Base-by-base conservation (phyloP, 2,329 filamentous ascomycete species). In the Fusarium sp. region DNA sequence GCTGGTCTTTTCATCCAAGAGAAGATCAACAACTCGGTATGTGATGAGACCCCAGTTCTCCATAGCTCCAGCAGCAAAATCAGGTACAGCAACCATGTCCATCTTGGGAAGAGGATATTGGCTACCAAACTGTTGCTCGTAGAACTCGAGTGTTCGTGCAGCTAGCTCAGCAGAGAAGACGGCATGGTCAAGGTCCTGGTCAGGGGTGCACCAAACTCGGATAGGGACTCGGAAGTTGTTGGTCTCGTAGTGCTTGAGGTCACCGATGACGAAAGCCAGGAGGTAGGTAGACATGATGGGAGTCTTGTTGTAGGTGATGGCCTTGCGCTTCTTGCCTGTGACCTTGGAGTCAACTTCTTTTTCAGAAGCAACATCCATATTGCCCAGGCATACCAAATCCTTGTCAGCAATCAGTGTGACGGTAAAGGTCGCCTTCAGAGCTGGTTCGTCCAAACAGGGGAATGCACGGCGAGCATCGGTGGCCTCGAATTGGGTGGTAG, bases 41-140 rank as follows among this genome's bases (percentile, higher is more conserved):
- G 95, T 98, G 74, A 98, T 90, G 56, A 98, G 85, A 79, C 95
- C 95, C 95, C 95, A 98, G 81, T 98, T 98, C 86, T 98, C 95
- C 95, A 98, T 98, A 65, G 95, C 95, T 69, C 95, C 95, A 52
- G 94, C 94, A 54, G 94, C 94, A 80, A 98, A 98, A 80, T 98
- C 95, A 18, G 95, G 95, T 78, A 98, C 95, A 46, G 95, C 78
- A 96, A 98, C 77, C 73, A 79, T 78, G 66, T 80, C 78, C 78
- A 80, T 79, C 67, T 80, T 80, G 41, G 78, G 77, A 14, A 80
- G 73, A 26, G 78, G 78, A 79, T 96, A 98, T 35, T 92, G 85
- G 80, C 90, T 95, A 74, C 93, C 93, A 75, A 98, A 98, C 5
- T 94, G 93, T 83, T 97, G 94, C 82, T 98, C 95, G 83, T 98